Evolutionary conservation across 805 yeast genomes (phyloP).

Genomic region (Kuraishia hungarica): DNA sequence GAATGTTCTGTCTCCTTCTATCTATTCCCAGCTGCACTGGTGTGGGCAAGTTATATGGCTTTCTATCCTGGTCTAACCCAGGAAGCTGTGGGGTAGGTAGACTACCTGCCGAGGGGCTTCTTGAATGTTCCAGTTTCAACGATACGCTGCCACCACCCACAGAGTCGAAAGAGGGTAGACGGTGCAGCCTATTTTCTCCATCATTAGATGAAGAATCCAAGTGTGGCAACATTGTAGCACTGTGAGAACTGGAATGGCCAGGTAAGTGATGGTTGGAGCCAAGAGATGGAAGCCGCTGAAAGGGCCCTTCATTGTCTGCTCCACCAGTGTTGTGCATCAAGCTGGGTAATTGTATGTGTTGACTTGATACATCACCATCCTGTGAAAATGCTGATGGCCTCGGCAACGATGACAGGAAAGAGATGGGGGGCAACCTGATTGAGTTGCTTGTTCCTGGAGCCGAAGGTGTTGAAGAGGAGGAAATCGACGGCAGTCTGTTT

Average conservation of each 20-base stretch:
- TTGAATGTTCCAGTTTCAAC: not conserved
- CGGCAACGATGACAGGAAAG: slow-evolving; percentile 17
- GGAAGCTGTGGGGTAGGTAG: slow-evolving; percentile 1
- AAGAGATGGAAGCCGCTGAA: not conserved
- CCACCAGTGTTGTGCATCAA: not conserved
- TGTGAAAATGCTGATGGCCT: not conserved
- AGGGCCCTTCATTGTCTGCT: not conserved
- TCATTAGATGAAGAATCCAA: not conserved
- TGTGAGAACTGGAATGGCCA: not conserved
- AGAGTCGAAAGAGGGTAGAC: not conserved
- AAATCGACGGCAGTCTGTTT: slow-evolving; percentile 1
- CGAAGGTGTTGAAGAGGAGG: slow-evolving; percentile 2
- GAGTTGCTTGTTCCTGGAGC: slow-evolving; percentile 6
- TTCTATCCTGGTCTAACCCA: not conserved
- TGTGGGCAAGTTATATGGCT: slow-evolving; percentile 8
- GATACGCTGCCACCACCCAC: not conserved
- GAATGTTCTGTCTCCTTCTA: slow-evolving; percentile 10
- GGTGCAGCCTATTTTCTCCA: not conserved
- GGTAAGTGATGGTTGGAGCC: not conserved
- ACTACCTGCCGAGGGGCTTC: not conserved
- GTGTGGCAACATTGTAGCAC: not conserved
- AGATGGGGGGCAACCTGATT: slow-evolving; percentile 30
- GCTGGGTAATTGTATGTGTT: slow-evolving; percentile 5
- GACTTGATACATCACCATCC: not conserved
- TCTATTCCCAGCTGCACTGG: slow-evolving; percentile 13